Percentiles rank a stretch among this genome's conserved stretches.
Evolutionary conservation across 345 rosid species (phyloP).

Genomic region (Mangifera indica): DNA sequence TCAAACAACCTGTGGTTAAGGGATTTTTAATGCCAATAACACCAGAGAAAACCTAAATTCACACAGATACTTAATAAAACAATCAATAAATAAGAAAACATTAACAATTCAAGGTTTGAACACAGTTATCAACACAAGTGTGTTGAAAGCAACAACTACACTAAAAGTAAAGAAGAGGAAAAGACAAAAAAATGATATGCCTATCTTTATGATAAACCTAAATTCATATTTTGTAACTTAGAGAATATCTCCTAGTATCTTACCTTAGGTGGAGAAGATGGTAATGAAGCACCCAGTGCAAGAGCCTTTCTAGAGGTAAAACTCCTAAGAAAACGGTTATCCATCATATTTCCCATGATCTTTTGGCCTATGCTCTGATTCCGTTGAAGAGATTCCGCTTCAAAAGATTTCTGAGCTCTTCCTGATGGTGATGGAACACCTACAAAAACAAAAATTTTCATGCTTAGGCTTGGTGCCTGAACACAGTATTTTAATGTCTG

Average conservation of each 20-base stretch:
- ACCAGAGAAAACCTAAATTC: neutral
- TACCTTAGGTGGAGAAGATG: constrained; percentile 85
- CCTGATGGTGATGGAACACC: constrained; percentile 86
- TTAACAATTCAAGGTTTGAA: neutral
- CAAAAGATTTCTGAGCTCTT: constrained; percentile 58
- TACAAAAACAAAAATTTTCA: constrained; percentile 31
- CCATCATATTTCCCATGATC: constrained; percentile 82
- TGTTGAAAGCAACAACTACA: neutral
- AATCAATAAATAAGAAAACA: neutral
- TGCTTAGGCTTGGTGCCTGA: neutral
- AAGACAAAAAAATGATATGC: neutral
- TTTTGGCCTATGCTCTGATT: constrained; percentile 86
- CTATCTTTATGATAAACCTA: neutral
- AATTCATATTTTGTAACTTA: constrained; percentile 3
- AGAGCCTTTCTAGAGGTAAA: constrained; percentile 67
- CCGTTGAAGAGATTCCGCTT: constrained; percentile 52
- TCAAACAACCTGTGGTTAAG: neutral
- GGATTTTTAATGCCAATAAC: neutral
- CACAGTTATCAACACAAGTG: neutral
- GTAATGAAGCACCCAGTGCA: constrained; percentile 55
- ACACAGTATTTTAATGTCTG: neutral
- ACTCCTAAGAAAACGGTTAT: constrained; percentile 75
- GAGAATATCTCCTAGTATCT: constrained; percentile 13
- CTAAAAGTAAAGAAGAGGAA: neutral
- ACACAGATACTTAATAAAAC: neutral